Base-by-base conservation (phyloP, 768 basidiomycete genomes). In the Dendrothele bispora region DNA sequence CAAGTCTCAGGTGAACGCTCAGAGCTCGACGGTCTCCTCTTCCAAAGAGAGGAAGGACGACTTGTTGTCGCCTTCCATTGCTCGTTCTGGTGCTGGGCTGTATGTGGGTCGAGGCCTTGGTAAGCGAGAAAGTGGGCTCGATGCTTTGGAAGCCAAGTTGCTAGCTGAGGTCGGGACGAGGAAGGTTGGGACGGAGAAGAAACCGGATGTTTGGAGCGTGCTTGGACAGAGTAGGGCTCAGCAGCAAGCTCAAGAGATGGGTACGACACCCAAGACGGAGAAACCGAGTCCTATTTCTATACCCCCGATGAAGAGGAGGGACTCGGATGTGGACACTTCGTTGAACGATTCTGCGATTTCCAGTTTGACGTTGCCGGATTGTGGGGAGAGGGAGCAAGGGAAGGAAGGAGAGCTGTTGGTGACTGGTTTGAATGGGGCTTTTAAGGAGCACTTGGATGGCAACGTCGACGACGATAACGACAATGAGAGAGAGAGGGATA, bases 131-230 rank as follows among this genome's bases (percentile, higher is more conserved):
- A 82, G 72, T 41, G 88, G 88, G 7, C 66, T 91, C 3, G 88
- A 91, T 53, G 88, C 83, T 3, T 66, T 91, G 7, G 88, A 91
- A 59, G 71, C 79, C 39, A 71, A 82, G 43, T 67, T 91, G 3
- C 64, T 86, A 1, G 82, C 79, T 0, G 82, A 90, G 56, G 88
- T 91, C 6, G 88, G 88, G 22, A 90, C 88, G 17, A 73, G 82
- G 41, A 78, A 78, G 57, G 48, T 69, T 5, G 53, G 57, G 8
- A 60, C 54, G 26, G 62, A 68, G 29, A 54, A 59, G 43, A 52
- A 55, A 18, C 62, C 67, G 6, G 68, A 69, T 50, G 67, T 66
- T 20, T 55, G 70, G 47, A 60, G 57, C 41, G 60, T 73, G 5
- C 46, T 64, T 22, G 60, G n/a, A n/a, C n/a, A n/a, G n/a, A n/a